Base-by-base conservation (phyloP, 352 stramenopile species). In the Pythium dissimile region DNA sequence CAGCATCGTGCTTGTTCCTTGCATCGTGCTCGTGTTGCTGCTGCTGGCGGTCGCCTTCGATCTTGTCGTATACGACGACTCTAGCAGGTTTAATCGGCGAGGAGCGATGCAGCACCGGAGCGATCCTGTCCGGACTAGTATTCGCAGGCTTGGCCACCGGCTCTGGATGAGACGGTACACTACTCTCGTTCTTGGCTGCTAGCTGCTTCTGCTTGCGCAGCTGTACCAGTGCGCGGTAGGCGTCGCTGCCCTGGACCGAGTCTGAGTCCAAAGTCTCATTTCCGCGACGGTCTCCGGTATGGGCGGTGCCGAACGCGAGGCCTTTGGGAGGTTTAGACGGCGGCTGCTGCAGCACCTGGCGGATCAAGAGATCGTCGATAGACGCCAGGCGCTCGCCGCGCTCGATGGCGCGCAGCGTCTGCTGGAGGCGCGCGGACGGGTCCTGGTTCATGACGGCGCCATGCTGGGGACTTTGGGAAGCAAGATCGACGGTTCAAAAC, bases 391-490 rank as follows among this genome's bases (percentile, higher is more conserved):
- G 67, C 13, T 73, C 52, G 18, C 78, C 78, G 4, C 54, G 72
- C 46, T 88, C 78, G n/a, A 86, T 88, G 8, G 66, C 71, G 11
- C 72, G 75, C 52, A 88, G 66, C 42, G 70, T 64, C 32, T 45
- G 50, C 58, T 86, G 75, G 34, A 88, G 59, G 39, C 75, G 69
- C 44, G 51, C 37, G 49, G 27, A 46, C 28, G 52, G 26, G 43
- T 45, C 54, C n/a, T n/a, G n/a, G 54, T 62, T 41, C 50, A 58
- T 58, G 42, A 26, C 31, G 24, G 23, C 48, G 13, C 13, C 8
- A 13, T 37, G 8, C 31, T 37, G n/a, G n/a, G n/a, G n/a, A n/a
- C n/a, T n/a, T n/a, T n/a, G n/a, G n/a, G n/a, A n/a, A n/a, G n/a
- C 31, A 8, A 37, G 31, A 37, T 37, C 31, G 13, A 13, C 8